These are phyloP conservation scores for Oidiodendron maius DNA, from an alignment of 495 filamentous ascomycete genomes.

Conservation along the genomic window DNA sequence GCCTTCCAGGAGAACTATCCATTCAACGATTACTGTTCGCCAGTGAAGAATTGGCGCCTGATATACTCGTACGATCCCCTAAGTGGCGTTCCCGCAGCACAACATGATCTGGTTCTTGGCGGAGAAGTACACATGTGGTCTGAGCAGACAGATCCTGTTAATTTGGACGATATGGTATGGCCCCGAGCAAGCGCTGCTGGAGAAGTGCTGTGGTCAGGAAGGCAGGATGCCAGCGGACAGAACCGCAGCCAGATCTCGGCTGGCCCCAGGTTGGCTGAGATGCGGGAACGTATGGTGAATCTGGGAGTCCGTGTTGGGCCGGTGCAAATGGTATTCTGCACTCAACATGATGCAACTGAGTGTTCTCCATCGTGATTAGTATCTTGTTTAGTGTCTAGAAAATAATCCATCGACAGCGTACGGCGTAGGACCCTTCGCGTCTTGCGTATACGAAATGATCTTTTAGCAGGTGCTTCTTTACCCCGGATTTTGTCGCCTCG, in stretches of 20 bases:
- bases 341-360: conserved; percentile 35
- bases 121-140: conserved; percentile 75
- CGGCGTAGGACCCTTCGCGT: no score
- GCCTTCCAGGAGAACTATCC: conserved; percentile 47
- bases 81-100: conserved; percentile 46
- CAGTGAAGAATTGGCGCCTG: conserved; percentile 68
- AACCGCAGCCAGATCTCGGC: conserved; percentile 63
- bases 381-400: no score
- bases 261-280: conserved; percentile 57
- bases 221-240: conserved; percentile 49
- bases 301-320: conserved; percentile 56
- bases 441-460: no score
- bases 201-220: conserved; percentile 72
- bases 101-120: conserved; percentile 61
- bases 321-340: conserved; percentile 47
- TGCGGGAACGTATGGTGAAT: conserved; percentile 64
- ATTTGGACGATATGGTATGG: conserved; percentile 67
- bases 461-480: no score
- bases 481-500: no score
- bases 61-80: conserved; percentile 73
- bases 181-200: conserved; percentile 65
- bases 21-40: conserved; percentile 71
- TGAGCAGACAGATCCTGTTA: conserved; percentile 68
- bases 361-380: conserved; percentile 20
- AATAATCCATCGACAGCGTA: no score